Base-by-base conservation (phyloP, 441 rosid species). In the Pelargonium myrrhifolium region DNA sequence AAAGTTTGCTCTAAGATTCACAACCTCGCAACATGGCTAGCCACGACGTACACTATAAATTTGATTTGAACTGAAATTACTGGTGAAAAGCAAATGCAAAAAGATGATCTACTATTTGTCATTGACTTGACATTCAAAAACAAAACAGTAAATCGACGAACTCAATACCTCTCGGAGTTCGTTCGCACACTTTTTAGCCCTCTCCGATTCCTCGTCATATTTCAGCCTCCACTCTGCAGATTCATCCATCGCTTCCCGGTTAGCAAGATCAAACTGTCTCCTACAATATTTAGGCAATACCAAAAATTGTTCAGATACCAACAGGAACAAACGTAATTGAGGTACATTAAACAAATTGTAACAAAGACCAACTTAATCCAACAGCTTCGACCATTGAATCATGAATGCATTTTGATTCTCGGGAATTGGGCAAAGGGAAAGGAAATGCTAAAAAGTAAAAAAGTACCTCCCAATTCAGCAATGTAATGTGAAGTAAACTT, bases 181-280 rank as follows among this genome's bases (percentile, higher is more conserved):
- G 59, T 69, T 75, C 51, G 78, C 81, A 71, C 99, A 94, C 65
- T 73, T 84, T 7, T 83, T 82, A 66, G 85, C 84, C 80, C 81
- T 87, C 74, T 81, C 89, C 0, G 78, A 79, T 74, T 94, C 89
- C 49, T 58, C 75, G 63, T 91, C 99, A 72, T 83, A 94, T 74
- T 78, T 86, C 81, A 77, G 67, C 67, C 99, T 78, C 99, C 99
- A 91, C 47, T 88, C 99, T 2, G 99, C 97, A 66, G 99, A 88
- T 78, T 91, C 99, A 70, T 94, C 96, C 93, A 89, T 81, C 39
- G 99, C 97, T 64, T 94, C 97, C 69, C 87, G 82, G 75, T 89
- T 87, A 0, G 97, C 97, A 6, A 91, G 80, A 86, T 94, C 97
- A 68, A 94, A 91, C 74, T 94, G 92, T 69, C 84, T 83, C 76